Percentiles rank a stretch among this genome's conserved stretches.
Conservation (phyloP, 345 rosid species). For the Cardamine occulta region DNA sequence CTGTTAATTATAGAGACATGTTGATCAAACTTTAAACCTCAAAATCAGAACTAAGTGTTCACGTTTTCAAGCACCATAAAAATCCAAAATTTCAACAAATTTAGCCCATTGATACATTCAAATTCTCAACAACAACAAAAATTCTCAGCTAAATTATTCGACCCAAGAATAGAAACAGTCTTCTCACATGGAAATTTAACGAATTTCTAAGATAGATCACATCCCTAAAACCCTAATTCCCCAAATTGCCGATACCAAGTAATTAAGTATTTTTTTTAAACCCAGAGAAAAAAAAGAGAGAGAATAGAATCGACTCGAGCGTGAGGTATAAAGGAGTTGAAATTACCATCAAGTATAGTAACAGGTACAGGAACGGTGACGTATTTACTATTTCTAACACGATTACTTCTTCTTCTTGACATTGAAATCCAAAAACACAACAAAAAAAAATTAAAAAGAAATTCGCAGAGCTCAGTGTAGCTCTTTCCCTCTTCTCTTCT, state of each 20-base stretch:
- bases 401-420: slow-evolving; percentile 47
- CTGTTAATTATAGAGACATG: neutral
- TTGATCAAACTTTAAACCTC: slow-evolving; percentile 1
- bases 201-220: neutral
- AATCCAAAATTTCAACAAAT: neutral
- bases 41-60: neutral
- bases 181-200: neutral
- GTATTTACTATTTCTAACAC: slow-evolving; percentile 24
- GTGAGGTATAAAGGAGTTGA: neutral
- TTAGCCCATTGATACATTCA: slow-evolving; percentile 3
- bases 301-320: slow-evolving; percentile 2
- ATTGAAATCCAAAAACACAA: slow-evolving; percentile 6
- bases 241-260: slow-evolving; percentile 10
- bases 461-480: neutral
- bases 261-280: neutral
- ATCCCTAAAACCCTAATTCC: slow-evolving; percentile 34
- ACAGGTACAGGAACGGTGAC: slow-evolving; percentile 16
- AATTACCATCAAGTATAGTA: slow-evolving; percentile 37
- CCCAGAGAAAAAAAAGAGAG: no score
- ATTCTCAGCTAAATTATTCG: neutral
- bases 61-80: neutral
- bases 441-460: neutral
- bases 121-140: neutral
- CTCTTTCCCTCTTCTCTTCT: neutral
- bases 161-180: neutral